Conservation (phyloP, 1,284 basidiomycete genomes). For the Cutaneotrichosporon mucoides region DNA sequence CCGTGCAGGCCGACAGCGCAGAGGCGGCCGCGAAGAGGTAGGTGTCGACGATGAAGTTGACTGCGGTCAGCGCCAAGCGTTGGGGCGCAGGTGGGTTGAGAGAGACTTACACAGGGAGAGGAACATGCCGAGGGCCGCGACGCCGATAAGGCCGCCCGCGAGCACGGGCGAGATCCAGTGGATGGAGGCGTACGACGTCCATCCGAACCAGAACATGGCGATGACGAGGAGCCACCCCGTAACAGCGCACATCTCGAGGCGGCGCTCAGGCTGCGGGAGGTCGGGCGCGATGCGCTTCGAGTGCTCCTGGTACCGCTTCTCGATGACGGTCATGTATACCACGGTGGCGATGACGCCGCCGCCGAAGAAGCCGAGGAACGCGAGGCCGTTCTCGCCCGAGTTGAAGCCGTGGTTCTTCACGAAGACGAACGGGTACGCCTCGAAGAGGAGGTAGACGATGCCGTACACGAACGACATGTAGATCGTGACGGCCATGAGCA, state of each 20-base stretch:
- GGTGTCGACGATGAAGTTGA: conserved; percentile 54
- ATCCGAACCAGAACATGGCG: conserved; percentile 51
- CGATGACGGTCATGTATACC: conserved; percentile 28
- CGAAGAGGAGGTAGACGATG: conserved; percentile 44
- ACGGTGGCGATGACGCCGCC: conserved; percentile 44
- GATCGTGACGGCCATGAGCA: conserved; percentile 65
- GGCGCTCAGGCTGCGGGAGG: conserved; percentile 33
- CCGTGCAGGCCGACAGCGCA: conserved; percentile 54
- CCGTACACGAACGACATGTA: conserved; percentile 57
- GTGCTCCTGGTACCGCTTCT: conserved; percentile 30
- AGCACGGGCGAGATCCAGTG: conserved; percentile 51
- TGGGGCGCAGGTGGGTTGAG: too few species aligned
- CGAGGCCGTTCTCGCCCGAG: conserved; percentile 50
- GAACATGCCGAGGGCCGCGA: conserved; percentile 57
- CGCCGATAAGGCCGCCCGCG: conserved; percentile 50
- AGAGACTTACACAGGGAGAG: conserved; percentile 41
- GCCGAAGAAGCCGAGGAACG: conserved; percentile 53
- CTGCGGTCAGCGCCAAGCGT: too few species aligned
- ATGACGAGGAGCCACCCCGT: conserved; percentile 49
- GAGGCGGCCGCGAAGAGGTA: conserved; percentile 54
- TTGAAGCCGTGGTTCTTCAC: conserved; percentile 52
- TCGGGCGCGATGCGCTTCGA: conserved; percentile 26
- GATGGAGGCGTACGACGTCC: conserved; percentile 50
- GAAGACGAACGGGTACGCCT: conserved; percentile 53
- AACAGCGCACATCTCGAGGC: conserved; percentile 42